Evolutionary conservation across 1,284 basidiomycete species (phyloP).

Genomic region (Sutorius eximius): DNA sequence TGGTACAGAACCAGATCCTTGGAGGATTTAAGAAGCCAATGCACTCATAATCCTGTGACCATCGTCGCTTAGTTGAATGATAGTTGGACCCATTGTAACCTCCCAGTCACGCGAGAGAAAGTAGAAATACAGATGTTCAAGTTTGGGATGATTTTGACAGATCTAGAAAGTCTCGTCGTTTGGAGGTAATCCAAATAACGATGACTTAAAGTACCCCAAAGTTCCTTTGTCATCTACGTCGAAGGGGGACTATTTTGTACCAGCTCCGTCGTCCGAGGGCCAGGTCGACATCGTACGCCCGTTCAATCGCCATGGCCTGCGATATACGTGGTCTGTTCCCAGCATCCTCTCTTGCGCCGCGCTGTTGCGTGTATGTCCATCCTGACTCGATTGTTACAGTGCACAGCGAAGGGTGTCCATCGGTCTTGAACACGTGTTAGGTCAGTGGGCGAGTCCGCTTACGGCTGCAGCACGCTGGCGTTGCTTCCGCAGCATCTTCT

Average conservation of each 20-base stretch:
- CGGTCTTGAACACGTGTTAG: not conserved
- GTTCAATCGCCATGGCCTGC: not conserved
- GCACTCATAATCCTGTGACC: not conserved
- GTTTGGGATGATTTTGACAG: not conserved
- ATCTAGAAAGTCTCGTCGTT: not conserved
- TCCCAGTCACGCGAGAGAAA: constrained; percentile 8
- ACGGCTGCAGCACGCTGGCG: not conserved
- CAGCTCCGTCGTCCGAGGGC: not conserved
- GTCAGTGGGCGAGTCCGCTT: not conserved
- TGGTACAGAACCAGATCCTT: constrained; percentile 54
- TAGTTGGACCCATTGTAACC: not conserved
- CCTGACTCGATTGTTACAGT: not conserved
- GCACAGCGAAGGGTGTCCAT: not conserved
- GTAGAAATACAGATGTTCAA: not conserved
- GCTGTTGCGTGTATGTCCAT: not conserved
- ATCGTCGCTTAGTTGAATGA: not conserved
- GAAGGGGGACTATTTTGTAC: not conserved
- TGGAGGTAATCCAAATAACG: not conserved
- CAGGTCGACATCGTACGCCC: not conserved
- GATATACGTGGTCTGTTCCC: not conserved
- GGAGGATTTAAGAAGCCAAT: constrained; percentile 20
- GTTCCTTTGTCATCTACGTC: not conserved
- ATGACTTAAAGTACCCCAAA: not conserved
- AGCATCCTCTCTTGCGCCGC: too few relatives aligned
- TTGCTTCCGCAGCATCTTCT: not conserved